A percentile compares a stretch with the other conserved stretches of the same genome.
phyloP scores from a whole-genome alignment of 1,139 yeast genomes.

The Nakaseomyces delphensis region DNA sequence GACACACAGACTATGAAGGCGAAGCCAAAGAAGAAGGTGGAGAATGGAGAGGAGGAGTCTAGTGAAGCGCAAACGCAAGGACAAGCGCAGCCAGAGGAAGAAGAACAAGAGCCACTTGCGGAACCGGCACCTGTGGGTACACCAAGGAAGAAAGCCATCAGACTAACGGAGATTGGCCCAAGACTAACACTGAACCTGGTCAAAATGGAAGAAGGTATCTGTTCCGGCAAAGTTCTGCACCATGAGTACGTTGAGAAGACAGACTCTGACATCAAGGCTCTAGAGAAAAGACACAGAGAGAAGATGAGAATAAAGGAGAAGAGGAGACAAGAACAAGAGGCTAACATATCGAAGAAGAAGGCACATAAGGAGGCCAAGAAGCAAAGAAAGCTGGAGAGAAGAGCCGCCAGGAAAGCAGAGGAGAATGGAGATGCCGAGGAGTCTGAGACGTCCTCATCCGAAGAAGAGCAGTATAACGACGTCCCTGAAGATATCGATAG shows the following conservation, averaged over 20 bases:
- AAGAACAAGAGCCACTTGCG: neutral
- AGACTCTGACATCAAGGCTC: conserved; percentile 46
- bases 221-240: conserved; percentile 77
- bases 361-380: conserved; percentile 66
- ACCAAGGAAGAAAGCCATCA: conserved; percentile 72
- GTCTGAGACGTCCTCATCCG: conserved; percentile 8
- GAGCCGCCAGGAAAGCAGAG: conserved; percentile 34
- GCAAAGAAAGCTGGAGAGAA: conserved; percentile 58
- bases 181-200: conserved; percentile 65
- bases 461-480: conserved; percentile 30
- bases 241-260: conserved; percentile 65
- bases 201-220: conserved; percentile 88
- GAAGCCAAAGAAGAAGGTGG: conserved; percentile 20
- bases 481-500: conserved; percentile 38
- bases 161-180: conserved; percentile 90
- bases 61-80: too few relatives aligned
- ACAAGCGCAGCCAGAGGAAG: conserved; percentile 11
- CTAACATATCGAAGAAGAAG: conserved; percentile 66
- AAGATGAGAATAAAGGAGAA: conserved; percentile 55
- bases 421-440: conserved; percentile 18
- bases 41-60: conserved; percentile 16
- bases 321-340: conserved; percentile 72
- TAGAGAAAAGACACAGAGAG: conserved; percentile 61
- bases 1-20: conserved; percentile 33
- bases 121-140: conserved; percentile 13